Conservation (phyloP, 2,329 filamentous ascomycete species). For the Aspergillus hortae region DNA sequence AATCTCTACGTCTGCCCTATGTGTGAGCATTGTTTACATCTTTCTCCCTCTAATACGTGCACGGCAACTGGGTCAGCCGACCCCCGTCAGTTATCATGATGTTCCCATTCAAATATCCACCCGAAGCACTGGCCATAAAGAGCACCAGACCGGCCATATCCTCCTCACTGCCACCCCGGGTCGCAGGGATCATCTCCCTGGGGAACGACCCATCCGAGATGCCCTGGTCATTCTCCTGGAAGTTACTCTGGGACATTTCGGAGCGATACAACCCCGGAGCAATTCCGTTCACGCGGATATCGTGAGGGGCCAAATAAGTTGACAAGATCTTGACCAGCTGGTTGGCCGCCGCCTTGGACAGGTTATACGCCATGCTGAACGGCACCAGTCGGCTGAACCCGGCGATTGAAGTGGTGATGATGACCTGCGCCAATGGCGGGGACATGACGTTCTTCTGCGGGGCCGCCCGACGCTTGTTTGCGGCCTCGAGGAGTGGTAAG, state of each 20-base stretch:
- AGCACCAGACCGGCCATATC: constrained; percentile 65
- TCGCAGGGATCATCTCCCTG: constrained; percentile 53
- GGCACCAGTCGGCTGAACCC: constrained; percentile 39
- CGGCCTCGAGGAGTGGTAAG: constrained; percentile 40
- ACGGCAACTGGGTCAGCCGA: constrained; percentile 54
- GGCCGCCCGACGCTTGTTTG: constrained; percentile 36
- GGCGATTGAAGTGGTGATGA: constrained; percentile 47
- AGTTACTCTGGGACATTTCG: constrained; percentile 56
- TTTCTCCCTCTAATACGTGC: constrained; percentile 44
- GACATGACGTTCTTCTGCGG: constrained; percentile 26
- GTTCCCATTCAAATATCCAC: constrained; percentile 64
- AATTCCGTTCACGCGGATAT: constrained; percentile 50
- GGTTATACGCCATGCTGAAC: constrained; percentile 42
- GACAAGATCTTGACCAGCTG: constrained; percentile 50
- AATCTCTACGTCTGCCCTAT: not conserved
- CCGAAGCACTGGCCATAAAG: constrained; percentile 62
- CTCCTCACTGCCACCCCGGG: constrained; percentile 56
- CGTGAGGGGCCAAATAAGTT: constrained; percentile 37
- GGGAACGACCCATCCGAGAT: constrained; percentile 39
- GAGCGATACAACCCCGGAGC: constrained; percentile 56
- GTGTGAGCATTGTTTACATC: not conserved
- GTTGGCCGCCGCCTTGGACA: constrained; percentile 47
- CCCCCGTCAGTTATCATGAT: constrained; percentile 63
- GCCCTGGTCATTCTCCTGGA: constrained; percentile 38
- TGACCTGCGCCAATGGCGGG: constrained; percentile 40